Evolutionary conservation across 1,284 basidiomycete genomes (phyloP).

Genomic region (Leccinum pachyderme): DNA sequence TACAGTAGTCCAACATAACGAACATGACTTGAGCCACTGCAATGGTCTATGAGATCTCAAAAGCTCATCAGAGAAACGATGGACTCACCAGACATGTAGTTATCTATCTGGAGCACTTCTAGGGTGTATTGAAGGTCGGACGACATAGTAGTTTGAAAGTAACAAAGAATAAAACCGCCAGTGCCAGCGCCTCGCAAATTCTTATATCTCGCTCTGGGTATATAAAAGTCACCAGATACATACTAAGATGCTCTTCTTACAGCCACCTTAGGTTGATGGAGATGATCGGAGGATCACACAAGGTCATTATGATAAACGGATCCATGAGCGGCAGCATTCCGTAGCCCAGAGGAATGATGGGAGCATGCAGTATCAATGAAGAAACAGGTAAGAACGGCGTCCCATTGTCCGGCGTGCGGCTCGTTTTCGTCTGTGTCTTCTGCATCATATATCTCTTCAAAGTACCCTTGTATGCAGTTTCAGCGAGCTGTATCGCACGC

Average conservation of each 20-base stretch:
- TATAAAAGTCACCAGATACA: neutral
- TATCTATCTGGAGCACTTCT: neutral
- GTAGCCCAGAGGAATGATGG: neutral
- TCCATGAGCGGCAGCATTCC: neutral
- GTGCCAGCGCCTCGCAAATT: no score
- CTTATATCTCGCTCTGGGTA: neutral
- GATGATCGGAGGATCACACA: conserved; percentile 55
- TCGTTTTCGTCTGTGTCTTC: conserved; percentile 46
- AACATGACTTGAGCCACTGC: neutral
- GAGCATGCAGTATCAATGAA: conserved; percentile 86
- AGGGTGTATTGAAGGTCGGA: neutral
- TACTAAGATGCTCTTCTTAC: neutral
- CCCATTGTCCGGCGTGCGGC: conserved; percentile 77
- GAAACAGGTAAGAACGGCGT: conserved; percentile 93
- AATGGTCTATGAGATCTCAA: neutral
- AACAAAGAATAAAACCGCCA: neutral
- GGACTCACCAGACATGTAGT: neutral
- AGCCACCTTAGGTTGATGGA: neutral
- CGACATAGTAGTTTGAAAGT: neutral
- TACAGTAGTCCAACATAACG: neutral
- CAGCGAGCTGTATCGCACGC: neutral
- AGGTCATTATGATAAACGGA: conserved; percentile 60
- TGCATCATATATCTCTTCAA: conserved; percentile 86
- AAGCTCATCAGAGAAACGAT: neutral
- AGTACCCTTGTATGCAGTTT: conserved; percentile 61